Evolutionary conservation across 2,329 filamentous ascomycete genomes (phyloP).

Genomic region (Arthrobotrys conoides): DNA sequence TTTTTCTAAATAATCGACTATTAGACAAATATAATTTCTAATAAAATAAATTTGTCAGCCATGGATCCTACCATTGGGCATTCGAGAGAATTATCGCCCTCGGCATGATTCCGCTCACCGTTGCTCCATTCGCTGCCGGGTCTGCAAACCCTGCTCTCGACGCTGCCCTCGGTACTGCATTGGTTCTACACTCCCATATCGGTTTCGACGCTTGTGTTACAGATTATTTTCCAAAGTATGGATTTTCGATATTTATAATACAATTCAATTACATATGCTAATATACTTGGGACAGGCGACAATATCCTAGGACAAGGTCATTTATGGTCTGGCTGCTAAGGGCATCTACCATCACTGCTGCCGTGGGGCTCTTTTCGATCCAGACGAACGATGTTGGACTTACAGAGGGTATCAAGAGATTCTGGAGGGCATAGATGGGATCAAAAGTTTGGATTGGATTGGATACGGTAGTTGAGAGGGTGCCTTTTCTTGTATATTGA

Average conservation of each 20-base stretch:
- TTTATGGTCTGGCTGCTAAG: constrained; percentile 81
- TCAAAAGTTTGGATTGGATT: background rate
- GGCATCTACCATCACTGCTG: constrained; percentile 81
- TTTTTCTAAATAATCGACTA: background rate
- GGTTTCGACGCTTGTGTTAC: constrained; percentile 85
- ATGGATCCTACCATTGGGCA: constrained; percentile 99
- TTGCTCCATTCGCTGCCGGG: constrained; percentile 92
- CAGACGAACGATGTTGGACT: constrained; percentile 98
- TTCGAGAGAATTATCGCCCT: constrained; percentile 87
- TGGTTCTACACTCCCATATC: constrained; percentile 94
- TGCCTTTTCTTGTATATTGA: constrained; percentile 39
- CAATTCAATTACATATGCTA: constrained; percentile 14
- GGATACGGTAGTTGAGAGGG: background rate
- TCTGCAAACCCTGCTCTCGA: constrained; percentile 91
- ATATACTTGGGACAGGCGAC: constrained; percentile 30
- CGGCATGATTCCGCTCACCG: constrained; percentile 85
- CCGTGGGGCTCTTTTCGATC: constrained; percentile 94
- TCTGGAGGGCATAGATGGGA: constrained; percentile 82
- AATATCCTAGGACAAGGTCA: constrained; percentile 45
- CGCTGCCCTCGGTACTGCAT: constrained; percentile 82
- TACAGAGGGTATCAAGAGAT: constrained; percentile 86
- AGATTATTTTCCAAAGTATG: constrained; percentile 86
- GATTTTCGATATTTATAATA: constrained; percentile 66
- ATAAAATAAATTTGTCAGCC: constrained; percentile 65
- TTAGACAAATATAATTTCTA: background rate